A percentile compares a stretch with the other conserved stretches of the same genome.
phyloP scores from a whole-genome alignment of 2,329 filamentous ascomycete species.

The Fusarium protoensiforme region DNA sequence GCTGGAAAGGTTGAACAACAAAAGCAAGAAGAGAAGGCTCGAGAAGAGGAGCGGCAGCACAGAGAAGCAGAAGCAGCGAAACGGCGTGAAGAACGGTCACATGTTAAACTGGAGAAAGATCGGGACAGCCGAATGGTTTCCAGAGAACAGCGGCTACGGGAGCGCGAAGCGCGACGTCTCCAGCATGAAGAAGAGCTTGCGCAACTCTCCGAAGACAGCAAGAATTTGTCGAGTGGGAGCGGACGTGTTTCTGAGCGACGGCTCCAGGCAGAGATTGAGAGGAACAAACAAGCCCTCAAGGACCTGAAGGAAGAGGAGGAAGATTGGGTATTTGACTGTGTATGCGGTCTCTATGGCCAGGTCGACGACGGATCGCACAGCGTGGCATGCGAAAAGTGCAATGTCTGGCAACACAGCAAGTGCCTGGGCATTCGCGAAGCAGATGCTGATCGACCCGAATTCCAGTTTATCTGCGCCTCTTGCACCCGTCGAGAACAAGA shows the following conservation, averaged over 20 bases:
- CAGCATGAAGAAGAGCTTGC: constrained; percentile 86
- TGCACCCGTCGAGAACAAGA: constrained; percentile 77
- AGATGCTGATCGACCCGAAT: constrained; percentile 86
- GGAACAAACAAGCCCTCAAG: constrained; percentile 79
- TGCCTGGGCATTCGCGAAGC: constrained; percentile 84
- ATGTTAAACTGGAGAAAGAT: constrained; percentile 72
- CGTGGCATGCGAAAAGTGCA: constrained; percentile 93
- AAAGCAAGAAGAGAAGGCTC: constrained; percentile 76
- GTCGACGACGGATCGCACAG: constrained; percentile 96
- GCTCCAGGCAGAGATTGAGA: constrained; percentile 84
- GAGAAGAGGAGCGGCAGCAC: constrained; percentile 70
- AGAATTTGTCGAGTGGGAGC: constrained; percentile 64
- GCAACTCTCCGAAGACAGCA: constrained; percentile 80
- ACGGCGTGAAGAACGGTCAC: constrained; percentile 73
- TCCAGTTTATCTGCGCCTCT: constrained; percentile 84
- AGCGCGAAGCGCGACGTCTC: constrained; percentile 86
- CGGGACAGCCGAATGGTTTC: constrained; percentile 84
- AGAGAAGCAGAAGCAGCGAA: constrained; percentile 70
- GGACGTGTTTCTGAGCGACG: constrained; percentile 80
- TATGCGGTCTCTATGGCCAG: constrained; percentile 89
- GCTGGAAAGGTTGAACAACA: constrained; percentile 84
- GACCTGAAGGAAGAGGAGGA: constrained; percentile 80
- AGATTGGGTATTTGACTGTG: constrained; percentile 94
- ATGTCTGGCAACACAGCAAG: constrained; percentile 96
- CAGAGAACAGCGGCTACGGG: constrained; percentile 84